Base-by-base conservation (phyloP, 805 yeast species). In the Kodamaea kakaduensis region DNA sequence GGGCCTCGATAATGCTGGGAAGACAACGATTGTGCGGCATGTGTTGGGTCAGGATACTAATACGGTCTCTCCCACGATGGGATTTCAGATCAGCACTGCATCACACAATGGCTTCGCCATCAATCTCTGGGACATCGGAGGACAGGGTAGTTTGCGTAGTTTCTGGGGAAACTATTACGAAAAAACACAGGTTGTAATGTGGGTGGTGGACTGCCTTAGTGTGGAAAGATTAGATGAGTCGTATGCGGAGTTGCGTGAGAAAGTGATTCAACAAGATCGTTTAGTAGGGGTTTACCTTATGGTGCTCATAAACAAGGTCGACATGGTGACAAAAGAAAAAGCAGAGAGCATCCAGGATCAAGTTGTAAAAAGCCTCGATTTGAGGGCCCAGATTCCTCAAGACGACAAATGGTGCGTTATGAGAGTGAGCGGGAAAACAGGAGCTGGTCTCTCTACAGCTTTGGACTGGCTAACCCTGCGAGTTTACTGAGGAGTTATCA, bases 1-100 rank as follows among this genome's bases (percentile, higher is more conserved):
- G 9, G 97, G 97, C 0, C 72, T 89, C 3, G 97, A 89, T 53
- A 87, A 86, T 56, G 75, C 96, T 0, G 97, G 97, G 2, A 89
- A 89, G 56, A 84, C 96, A 2, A 84, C 96, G 0, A 73, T 90
- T 2, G 81, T 88, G 15, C 78, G 78, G 39, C 52, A 65, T 13
- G 51, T 85, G 10, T 64, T 82, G 59, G 43, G 66, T 17, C 63
- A 70, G 44, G 77, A 77, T 40, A 67, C 72, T 5, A 48, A 54
- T 6, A 64, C 63, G n/a, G 78, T 88, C 5, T 72, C 85, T 7
- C 97, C 97, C 0, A 89, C 97, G 0, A 73, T 89, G 70, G 97
- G 97, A 10, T 90, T 89, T 58, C 81, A 78, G 47, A 90, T 89
- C 43, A 71, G 75, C 32, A 77, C 89, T 1, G 49, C 84, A 1